These are phyloP conservation scores for Scytalidium sp. DNA, from an alignment of 2,329 filamentous ascomycete species.

Conservation along the genomic window DNA sequence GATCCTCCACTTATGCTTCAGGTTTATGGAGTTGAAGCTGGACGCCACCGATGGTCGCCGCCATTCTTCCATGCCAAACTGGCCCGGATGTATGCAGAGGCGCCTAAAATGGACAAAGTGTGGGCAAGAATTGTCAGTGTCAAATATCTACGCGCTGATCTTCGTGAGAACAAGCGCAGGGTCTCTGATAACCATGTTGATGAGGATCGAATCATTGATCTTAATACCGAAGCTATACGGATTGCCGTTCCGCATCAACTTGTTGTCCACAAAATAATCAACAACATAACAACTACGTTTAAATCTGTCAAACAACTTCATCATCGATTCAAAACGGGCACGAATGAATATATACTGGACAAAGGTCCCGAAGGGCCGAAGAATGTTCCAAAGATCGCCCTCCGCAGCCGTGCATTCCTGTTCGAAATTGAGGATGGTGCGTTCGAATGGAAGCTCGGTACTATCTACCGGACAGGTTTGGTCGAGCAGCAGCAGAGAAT, in stretches of 20 bases:
- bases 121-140: slow-evolving; percentile 88
- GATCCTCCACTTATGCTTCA: slow-evolving; percentile 93
- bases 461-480: slow-evolving; percentile 87
- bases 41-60: slow-evolving; percentile 81
- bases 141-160: slow-evolving; percentile 76
- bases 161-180: slow-evolving; percentile 74
- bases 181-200: slow-evolving; percentile 52
- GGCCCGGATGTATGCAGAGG: slow-evolving; percentile 81
- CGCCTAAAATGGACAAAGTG: slow-evolving; percentile 74
- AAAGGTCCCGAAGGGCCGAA: slow-evolving; percentile 87
- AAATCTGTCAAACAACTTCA: slow-evolving; percentile 91
- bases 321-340: slow-evolving; percentile 84
- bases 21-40: slow-evolving; percentile 76
- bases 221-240: slow-evolving; percentile 81
- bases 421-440: slow-evolving; percentile 95
- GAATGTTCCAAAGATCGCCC: slow-evolving; percentile 77
- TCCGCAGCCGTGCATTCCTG: slow-evolving; percentile 77
- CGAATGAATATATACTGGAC: slow-evolving; percentile 81
- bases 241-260: slow-evolving; percentile 89
- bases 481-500: slow-evolving; percentile 87
- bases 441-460: slow-evolving; percentile 95
- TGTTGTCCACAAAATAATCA: slow-evolving; percentile 84
- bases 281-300: slow-evolving; percentile 83
- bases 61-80: slow-evolving; percentile 78
- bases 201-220: slow-evolving; percentile 79